Evolutionary conservation across 1,284 basidiomycete genomes (phyloP).

Genomic region (Phylloporus sp.): DNA sequence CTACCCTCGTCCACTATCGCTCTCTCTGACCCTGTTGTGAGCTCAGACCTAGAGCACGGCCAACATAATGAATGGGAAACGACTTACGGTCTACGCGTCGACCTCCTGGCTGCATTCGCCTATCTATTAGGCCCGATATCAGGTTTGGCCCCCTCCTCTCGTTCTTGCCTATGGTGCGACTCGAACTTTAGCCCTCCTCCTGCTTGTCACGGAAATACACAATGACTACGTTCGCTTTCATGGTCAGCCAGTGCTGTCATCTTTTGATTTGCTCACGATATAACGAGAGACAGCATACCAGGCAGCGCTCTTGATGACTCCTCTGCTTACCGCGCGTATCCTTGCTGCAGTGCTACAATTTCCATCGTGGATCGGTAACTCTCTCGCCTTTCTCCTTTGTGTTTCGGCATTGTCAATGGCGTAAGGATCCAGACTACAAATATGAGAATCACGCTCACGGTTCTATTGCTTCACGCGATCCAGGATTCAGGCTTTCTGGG

Average conservation of each 20-base stretch:
- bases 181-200: conserved; percentile 55
- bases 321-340: conserved; percentile 65
- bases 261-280: conserved; percentile 8
- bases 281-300: conserved; percentile 66
- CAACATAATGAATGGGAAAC: conserved; percentile 74
- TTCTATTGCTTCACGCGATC: conserved; percentile 1
- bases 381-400: conserved; percentile 52
- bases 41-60: conserved; percentile 45
- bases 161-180: not conserved
- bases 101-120: conserved; percentile 67
- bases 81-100: conserved; percentile 66
- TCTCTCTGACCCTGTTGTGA: conserved; percentile 46
- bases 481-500: conserved; percentile 68
- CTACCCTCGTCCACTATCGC: conserved; percentile 55
- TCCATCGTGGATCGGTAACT: conserved; percentile 49
- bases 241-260: conserved; percentile 47
- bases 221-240: conserved; percentile 85
- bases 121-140: conserved; percentile 78
- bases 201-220: conserved; percentile 78
- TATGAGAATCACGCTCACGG: conserved; percentile 9
- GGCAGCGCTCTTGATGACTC: conserved; percentile 73
- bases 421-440: conserved; percentile 42
- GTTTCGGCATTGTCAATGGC: conserved; percentile 54
- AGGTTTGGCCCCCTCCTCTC: conserved; percentile 48
- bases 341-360: conserved; percentile 57